Evolutionary conservation across 2,329 filamentous ascomycete species (phyloP), one percentile per base, ranked within the genome.

Genomic region (Pyricularia grisea): DNA sequence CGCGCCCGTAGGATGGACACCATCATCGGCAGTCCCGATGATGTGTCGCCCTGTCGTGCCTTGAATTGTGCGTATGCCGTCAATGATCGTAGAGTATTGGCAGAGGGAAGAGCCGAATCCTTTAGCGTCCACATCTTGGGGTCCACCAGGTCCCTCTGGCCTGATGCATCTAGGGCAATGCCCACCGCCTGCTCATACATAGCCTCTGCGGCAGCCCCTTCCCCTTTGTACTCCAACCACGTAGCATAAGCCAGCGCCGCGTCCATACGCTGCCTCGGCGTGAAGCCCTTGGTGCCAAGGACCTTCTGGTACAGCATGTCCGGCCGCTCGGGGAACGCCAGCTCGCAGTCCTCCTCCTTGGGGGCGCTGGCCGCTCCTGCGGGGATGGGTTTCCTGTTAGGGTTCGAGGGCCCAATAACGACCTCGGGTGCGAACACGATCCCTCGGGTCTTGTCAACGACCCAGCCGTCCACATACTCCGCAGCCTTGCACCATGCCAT

Each of bases 391-490:
- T 85, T 87, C 1, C 93, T 93, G 69, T 88, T 84, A 0, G 92
- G 92, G 77, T 97, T 97, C 4, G 92, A 93, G 0, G 93, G 92
- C 0, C 93, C 93, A 66, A 91, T 84, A 68, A 97, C 87, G 71
- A 90, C 88, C 65, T 92, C 88, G 6, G 87, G 85, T 0, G 92
- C 88, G 72, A 92, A 94, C 33, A 90, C 85, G 30, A 90, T 79
- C 61, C 85, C 84, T 71, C 88, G 84, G 10, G 85, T 89, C 64
- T 79, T 87, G 77, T 97, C 93, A 63, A 85, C 83, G 20, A 96
- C 83, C 85, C 90, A 93, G 66, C 90, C 91, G 72, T 97, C 92
- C 28, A 96, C 81, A 73, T 94, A 88, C 79, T 97, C 94, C 4
- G 93, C 89, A 0, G 90, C 88, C 72, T 87, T 87, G 0, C 90